Conservation (phyloP, 1,284 basidiomycete genomes). For the Sanghuangporus baumii region DNA sequence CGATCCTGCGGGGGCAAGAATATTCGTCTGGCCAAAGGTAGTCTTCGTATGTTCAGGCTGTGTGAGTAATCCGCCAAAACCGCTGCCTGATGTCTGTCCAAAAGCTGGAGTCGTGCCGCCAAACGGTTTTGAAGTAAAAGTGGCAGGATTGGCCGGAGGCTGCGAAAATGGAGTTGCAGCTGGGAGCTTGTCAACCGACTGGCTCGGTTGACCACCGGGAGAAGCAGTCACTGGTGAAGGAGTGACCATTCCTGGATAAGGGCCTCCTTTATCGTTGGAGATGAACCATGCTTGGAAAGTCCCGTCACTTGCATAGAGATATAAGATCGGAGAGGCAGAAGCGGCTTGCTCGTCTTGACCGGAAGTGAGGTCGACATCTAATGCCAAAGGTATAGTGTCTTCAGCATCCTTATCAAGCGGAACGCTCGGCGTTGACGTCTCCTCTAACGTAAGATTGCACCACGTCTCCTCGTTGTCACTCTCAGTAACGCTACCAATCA, state of each 20-base stretch:
- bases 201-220: neutral
- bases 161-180: neutral
- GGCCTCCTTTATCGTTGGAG: constrained; percentile 45
- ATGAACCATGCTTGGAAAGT: constrained; percentile 74
- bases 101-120: constrained; percentile 18
- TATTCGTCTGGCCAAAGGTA: constrained; percentile 4
- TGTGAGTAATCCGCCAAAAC: neutral
- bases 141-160: neutral
- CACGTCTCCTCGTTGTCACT: constrained; percentile 39
- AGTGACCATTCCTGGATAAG: constrained; percentile 50
- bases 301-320: constrained; percentile 77
- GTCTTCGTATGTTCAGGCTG: neutral
- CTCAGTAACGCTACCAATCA: constrained; percentile 48
- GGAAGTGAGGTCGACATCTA: constrained; percentile 68
- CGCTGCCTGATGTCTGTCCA: constrained; percentile 17
- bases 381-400: constrained; percentile 66
- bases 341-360: constrained; percentile 36
- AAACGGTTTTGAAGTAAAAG: neutral
- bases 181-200: constrained; percentile 16
- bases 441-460: constrained; percentile 71
- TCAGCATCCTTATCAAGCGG: constrained; percentile 67
- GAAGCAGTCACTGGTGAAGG: constrained; percentile 5
- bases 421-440: constrained; percentile 60
- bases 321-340: constrained; percentile 65
- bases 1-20: neutral